Conservation (phyloP, 345 rosid genomes). For the Eucalyptus coolabah region DNA sequence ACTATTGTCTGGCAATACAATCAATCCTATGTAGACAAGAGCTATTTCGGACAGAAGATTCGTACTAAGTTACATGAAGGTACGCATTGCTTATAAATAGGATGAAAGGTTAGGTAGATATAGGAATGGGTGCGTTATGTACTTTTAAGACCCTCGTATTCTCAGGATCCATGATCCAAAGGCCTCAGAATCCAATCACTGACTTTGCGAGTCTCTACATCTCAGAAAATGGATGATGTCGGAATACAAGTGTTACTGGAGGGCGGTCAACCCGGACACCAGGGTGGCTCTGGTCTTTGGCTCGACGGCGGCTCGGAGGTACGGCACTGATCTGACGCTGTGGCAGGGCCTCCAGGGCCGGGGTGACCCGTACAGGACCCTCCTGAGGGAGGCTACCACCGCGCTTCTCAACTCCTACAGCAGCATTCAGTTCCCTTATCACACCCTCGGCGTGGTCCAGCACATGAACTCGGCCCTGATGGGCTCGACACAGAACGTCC, state of each 20-base stretch:
- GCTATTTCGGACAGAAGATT: not conserved
- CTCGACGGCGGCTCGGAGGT: conserved; percentile 29
- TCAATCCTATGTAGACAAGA: not conserved
- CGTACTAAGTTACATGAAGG: not conserved
- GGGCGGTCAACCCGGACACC: conserved; percentile 41
- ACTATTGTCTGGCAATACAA: not conserved
- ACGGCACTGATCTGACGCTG: conserved; percentile 54
- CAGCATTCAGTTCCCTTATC: conserved; percentile 48
- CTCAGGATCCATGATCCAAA: not conserved
- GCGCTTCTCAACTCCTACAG: conserved; percentile 82
- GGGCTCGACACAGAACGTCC: conserved; percentile 38
- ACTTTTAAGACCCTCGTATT: not conserved
- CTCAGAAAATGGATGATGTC: conserved; percentile 62
- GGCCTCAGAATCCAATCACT: not conserved
- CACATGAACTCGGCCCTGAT: conserved; percentile 47
- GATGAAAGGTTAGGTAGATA: not conserved
- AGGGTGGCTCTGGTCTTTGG: conserved; percentile 70
- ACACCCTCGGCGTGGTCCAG: conserved; percentile 27
- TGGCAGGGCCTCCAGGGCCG: conserved; percentile 51
- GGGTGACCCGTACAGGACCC: conserved; percentile 70
- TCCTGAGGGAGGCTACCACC: conserved; percentile 69
- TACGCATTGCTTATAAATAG: not conserved
- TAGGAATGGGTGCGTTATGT: not conserved
- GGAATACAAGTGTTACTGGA: conserved; percentile 81
- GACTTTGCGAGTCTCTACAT: not conserved